Evolutionary conservation across 306 rosid species (phyloP).

Genomic region (Alnus glutinosa): DNA sequence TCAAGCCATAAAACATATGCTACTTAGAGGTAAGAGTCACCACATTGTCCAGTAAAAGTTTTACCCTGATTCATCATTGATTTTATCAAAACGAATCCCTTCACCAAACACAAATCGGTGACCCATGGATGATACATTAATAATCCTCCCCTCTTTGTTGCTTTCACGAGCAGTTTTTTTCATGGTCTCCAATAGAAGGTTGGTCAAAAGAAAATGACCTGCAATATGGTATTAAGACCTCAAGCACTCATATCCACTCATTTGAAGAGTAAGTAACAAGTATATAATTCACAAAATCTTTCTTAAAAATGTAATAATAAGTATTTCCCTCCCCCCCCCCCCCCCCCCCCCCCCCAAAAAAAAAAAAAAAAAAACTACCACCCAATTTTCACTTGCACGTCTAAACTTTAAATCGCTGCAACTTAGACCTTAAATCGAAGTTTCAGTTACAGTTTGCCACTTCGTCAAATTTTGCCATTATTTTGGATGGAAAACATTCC

Average conservation of each 20-base stretch:
- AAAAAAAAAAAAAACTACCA: too few relatives aligned
- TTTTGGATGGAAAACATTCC: too few relatives aligned
- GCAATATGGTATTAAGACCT: conserved; percentile 21
- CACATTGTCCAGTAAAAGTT: conserved; percentile 28
- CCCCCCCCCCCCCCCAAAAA: too few relatives aligned
- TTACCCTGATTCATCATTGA: conserved; percentile 71
- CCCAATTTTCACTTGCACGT: too few relatives aligned
- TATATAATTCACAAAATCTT: conserved; percentile 3
- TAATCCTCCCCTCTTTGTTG: conserved; percentile 74
- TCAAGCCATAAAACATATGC: not conserved
- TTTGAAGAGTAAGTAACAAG: not conserved
- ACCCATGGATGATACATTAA: conserved; percentile 61
- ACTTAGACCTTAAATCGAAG: too few relatives aligned
- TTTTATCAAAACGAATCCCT: conserved; percentile 68
- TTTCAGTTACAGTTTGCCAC: too few relatives aligned
- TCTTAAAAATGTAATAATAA: not conserved
- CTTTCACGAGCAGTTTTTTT: conserved; percentile 60
- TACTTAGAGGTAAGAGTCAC: not conserved
- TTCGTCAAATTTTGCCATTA: too few relatives aligned
- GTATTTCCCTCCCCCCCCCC: too few relatives aligned
- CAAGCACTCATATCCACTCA: not conserved
- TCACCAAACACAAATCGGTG: conserved; percentile 51
- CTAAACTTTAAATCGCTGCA: too few relatives aligned
- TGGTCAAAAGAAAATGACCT: conserved; percentile 86
- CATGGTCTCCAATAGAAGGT: conserved; percentile 80